Base-by-base conservation (phyloP, 257 asterid species). In the Ehretia macrophylla region DNA sequence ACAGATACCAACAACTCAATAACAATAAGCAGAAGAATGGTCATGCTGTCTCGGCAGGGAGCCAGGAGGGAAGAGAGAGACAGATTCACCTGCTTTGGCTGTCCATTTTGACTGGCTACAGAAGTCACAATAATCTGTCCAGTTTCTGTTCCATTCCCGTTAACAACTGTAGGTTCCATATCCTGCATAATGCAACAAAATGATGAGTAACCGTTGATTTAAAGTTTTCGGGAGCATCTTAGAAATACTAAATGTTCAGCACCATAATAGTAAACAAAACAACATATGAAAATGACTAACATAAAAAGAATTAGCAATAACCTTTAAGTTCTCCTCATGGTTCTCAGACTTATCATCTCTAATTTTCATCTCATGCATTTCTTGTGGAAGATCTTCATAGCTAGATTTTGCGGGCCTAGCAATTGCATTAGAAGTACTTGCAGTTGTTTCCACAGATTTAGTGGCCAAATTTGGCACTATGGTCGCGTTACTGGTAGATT, bases 101-200 rank as follows among this genome's bases (percentile, higher is more conserved):
- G 81, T 70, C 97, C 99, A 69, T 83, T 79, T 51, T 32, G 81
- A 59, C 89, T 90, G 55, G 82, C 90, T 22, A 81, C 16, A 38
- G 94, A 78, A 55, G 99, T 89, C 70, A 84, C 96, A 27, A 88
- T 81, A 67, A 86, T 75, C 86, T 84, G 95, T 45, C 99, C 99
- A 10, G 97, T 70, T 80, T 92, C 97, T 18, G 97, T 80, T 62
- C 95, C 96, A 3, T 68, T 81, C 53, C 96, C 91, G 53, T 85
- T 83, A 63, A 92, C 86, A 49, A 92, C 79, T 14, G 84, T 61
- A 39, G 96, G 95, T 70, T 88, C 98, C 74, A 75, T 58, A 61
- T 83, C 95, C 95, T 88, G 68, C n/a, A 59, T 18, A 16, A 55
- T 23, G 67, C 16, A 40, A 47, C 35, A 4, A 48, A 59, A 51